Conservation (phyloP, 768 basidiomycete species). For the Phaffia australis region DNA sequence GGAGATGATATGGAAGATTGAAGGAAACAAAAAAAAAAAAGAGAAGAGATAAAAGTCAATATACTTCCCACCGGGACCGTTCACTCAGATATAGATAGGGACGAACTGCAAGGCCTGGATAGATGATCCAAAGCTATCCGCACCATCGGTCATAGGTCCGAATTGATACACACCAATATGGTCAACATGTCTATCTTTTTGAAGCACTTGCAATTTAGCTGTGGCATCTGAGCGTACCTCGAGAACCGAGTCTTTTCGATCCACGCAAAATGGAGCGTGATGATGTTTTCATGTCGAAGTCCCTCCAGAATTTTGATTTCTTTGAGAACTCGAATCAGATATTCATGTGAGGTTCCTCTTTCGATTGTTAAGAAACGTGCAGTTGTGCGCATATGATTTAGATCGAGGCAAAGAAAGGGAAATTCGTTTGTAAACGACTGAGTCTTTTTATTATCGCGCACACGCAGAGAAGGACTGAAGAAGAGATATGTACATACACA, state of each 20-base stretch:
- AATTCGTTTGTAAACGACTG: constrained; percentile 66
- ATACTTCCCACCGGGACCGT: background rate
- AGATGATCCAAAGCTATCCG: constrained; percentile 62
- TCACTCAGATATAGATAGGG: background rate
- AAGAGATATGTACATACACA: constrained; percentile 38
- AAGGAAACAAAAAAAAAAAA: background rate
- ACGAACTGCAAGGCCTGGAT: constrained; percentile 78
- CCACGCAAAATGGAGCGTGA: constrained; percentile 95
- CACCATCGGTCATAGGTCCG: too few relatives aligned
- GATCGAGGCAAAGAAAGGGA: constrained; percentile 45
- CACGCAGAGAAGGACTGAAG: too few relatives aligned
- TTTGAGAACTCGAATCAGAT: background rate
- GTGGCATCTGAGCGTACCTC: constrained; percentile 27
- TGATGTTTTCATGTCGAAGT: constrained; percentile 81
- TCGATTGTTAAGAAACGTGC: background rate
- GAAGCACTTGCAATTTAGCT: background rate
- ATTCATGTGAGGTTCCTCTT: constrained; percentile 3
- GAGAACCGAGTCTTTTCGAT: constrained; percentile 77
- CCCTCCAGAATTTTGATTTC: constrained; percentile 74
- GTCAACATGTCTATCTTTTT: background rate
- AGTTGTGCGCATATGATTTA: background rate
- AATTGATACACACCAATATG: background rate
- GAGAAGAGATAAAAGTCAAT: background rate
- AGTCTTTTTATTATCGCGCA: constrained; percentile 67
- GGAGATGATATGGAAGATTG: too few relatives aligned